Conservation (phyloP, 805 yeast species). For the Saccharomycopsis synnaedendra region DNA sequence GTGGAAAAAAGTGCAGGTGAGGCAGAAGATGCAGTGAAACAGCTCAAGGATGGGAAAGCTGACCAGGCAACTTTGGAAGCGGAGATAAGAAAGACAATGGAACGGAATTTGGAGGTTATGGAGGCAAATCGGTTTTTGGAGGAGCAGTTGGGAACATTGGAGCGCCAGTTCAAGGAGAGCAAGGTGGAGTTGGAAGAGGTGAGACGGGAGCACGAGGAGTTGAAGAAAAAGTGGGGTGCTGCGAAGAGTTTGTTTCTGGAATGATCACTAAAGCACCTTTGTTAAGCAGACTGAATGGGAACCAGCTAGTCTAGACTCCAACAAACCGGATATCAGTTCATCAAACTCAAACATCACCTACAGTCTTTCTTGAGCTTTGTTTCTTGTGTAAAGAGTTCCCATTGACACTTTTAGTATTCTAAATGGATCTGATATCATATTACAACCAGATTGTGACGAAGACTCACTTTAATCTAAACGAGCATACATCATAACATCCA, state of each 20-base stretch:
- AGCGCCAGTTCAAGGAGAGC: slow-evolving; percentile 11
- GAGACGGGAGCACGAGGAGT: slow-evolving; percentile 11
- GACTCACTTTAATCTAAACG: too few species aligned
- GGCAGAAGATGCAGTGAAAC: slow-evolving; percentile 18
- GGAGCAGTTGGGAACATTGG: slow-evolving; percentile 22
- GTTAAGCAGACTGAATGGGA: neutral
- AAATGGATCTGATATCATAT: neutral
- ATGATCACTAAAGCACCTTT: neutral
- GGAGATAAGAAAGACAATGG: slow-evolving; percentile 50
- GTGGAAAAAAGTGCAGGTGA: slow-evolving; percentile 3
- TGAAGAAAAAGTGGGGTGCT: slow-evolving; percentile 10
- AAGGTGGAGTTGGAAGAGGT: slow-evolving; percentile 10
- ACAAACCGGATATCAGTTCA: neutral
- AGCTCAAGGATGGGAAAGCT: slow-evolving; percentile 28
- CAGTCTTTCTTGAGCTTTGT: neutral
- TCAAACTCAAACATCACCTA: neutral
- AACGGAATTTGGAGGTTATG: slow-evolving; percentile 55
- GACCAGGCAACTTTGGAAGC: slow-evolving; percentile 30
- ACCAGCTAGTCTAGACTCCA: neutral
- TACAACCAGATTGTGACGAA: too few species aligned
- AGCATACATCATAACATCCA: too few species aligned
- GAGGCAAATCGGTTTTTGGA: slow-evolving; percentile 47
- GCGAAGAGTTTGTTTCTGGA: slow-evolving; percentile 10
- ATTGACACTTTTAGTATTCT: neutral
- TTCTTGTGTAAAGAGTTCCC: neutral